Conservation (phyloP, 116 monocot genomes). For the Phalaenopsis hybrid region DNA sequence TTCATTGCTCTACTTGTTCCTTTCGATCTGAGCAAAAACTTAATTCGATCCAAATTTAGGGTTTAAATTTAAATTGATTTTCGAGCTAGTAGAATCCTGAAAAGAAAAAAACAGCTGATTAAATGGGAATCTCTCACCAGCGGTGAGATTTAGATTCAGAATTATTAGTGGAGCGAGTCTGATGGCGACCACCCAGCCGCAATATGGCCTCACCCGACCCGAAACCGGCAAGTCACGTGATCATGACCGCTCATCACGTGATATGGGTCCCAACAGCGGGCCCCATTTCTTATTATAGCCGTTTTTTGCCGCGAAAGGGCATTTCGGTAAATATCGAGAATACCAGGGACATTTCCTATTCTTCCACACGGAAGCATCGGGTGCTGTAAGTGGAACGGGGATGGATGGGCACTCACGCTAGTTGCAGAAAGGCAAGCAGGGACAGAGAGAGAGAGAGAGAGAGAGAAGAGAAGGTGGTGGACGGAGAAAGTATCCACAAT, state of each 20-base stretch:
- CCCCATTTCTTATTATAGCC: not conserved
- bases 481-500: no score
- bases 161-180: not conserved
- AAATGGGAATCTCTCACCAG: no score
- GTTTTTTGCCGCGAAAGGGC: constrained; percentile 4
- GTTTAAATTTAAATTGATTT: no score
- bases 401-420: constrained; percentile 4
- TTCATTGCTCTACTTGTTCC: no score
- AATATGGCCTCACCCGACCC: not conserved
- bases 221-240: not conserved
- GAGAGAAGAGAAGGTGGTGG: no score
- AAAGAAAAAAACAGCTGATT: no score
- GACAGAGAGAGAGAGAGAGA: not conserved
- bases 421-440: not conserved
- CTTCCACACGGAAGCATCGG: not conserved
- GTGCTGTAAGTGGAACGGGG: not conserved
- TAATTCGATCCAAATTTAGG: no score
- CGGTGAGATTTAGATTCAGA: no score
- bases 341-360: not conserved
- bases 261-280: not conserved
- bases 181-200: constrained; percentile 1
- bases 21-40: no score
- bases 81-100: no score
- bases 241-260: not conserved
- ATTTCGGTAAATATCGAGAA: not conserved